phyloP scores from a whole-genome alignment of 306 rosid species.

The Potentilla sterilis region DNA sequence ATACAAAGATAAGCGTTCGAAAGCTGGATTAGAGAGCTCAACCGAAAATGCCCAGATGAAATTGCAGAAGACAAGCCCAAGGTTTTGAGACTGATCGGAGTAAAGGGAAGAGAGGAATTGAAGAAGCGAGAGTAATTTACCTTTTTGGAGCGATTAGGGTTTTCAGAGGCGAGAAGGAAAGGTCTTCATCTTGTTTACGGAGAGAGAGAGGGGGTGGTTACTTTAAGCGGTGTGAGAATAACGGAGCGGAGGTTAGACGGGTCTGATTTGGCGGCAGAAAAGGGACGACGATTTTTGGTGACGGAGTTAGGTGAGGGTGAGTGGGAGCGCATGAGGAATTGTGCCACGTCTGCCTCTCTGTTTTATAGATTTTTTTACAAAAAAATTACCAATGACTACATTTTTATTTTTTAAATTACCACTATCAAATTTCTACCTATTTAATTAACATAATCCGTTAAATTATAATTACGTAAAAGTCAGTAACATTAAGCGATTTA shows the following conservation, averaged over 20 bases:
- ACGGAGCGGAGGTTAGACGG: background rate
- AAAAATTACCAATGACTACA: no score
- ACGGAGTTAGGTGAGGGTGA: background rate
- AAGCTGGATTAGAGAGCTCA: background rate
- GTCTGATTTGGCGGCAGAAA: conserved; percentile 5
- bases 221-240: conserved; percentile 13
- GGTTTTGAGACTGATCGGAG: background rate
- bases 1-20: background rate
- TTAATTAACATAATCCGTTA: no score
- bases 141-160: background rate
- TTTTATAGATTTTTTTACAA: no score
- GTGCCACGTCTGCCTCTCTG: conserved; percentile 7
- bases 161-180: conserved; percentile 5
- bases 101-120: background rate
- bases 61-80: background rate
- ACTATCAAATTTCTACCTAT: no score
- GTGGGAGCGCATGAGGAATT: background rate
- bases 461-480: no score
- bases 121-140: background rate
- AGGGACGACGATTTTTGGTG: background rate
- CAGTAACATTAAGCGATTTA: no score
- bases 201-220: background rate
- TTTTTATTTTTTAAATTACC: no score
- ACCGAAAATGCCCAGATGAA: background rate
- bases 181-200: background rate